Conservation (phyloP, 2,329 filamentous ascomycete genomes). For the Colletotrichum cordylinicola region DNA sequence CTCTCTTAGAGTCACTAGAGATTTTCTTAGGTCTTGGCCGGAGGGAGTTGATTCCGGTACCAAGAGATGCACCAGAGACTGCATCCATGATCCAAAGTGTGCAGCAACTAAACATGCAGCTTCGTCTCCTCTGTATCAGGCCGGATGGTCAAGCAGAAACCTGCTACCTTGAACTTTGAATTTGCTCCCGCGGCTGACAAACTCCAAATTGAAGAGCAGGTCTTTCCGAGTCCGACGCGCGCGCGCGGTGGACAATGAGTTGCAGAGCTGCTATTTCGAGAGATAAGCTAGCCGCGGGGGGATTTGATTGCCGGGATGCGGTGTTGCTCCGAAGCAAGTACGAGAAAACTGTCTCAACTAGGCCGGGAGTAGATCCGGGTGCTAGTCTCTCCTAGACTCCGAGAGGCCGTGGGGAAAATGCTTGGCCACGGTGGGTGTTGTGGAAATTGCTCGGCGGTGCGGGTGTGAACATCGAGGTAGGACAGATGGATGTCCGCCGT, state of each 20-base stretch:
- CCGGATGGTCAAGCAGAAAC: background rate
- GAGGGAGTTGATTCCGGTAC: background rate
- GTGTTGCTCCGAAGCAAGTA: background rate
- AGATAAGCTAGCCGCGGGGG: background rate
- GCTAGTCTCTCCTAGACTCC: background rate
- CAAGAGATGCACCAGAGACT: background rate
- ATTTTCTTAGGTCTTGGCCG: background rate
- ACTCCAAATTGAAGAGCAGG: background rate
- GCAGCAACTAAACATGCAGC: background rate
- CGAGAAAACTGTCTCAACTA: slow-evolving; percentile 1
- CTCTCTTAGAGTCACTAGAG: background rate
- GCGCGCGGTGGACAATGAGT: background rate
- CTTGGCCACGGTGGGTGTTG: background rate
- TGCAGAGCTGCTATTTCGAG: background rate
- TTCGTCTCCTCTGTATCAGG: background rate
- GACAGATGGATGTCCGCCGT: slow-evolving; percentile 6
- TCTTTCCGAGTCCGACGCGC: background rate
- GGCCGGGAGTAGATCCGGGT: background rate
- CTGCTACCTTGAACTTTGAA: background rate
- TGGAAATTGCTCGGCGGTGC: background rate
- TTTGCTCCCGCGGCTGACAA: background rate
- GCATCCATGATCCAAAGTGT: background rate
- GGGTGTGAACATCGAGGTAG: background rate
- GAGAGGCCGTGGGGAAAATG: slow-evolving; percentile 2
- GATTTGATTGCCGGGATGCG: background rate